phyloP scores from a whole-genome alignment of 176 grass and related monocot species.

The Oryza meyeriana region DNA sequence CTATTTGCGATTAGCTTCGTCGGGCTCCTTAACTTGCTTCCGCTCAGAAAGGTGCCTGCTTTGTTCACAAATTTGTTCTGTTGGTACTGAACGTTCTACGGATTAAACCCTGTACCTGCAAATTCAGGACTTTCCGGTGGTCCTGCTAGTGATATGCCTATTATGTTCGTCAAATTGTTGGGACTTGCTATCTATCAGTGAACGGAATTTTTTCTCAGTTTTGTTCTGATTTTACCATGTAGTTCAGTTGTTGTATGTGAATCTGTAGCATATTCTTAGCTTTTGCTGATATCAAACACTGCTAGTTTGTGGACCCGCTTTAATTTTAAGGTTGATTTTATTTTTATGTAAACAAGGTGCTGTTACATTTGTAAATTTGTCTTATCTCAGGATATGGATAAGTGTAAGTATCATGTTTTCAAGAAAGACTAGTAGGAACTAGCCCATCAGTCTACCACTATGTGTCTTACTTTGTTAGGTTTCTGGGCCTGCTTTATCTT shows the following conservation, averaged over 20 bases:
- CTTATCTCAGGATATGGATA: not conserved
- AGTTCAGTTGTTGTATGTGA: not conserved
- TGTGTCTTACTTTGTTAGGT: not conserved
- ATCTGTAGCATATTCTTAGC: not conserved
- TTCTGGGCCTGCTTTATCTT: not conserved
- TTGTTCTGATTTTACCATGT: not conserved
- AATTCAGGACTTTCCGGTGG: not conserved
- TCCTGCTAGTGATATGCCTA: too few species aligned
- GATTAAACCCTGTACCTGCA: not conserved
- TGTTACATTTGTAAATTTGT: not conserved
- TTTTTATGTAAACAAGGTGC: not conserved
- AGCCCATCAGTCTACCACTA: not conserved
- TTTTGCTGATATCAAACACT: not conserved
- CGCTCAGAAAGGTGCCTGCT: slow-evolving; percentile 67
- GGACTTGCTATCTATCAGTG: not conserved
- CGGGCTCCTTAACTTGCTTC: slow-evolving; percentile 68
- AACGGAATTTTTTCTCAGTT: not conserved
- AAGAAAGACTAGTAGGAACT: not conserved
- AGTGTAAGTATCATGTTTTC: not conserved
- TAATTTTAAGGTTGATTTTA: not conserved
- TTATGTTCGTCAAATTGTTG: not conserved
- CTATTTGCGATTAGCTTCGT: slow-evolving; percentile 62
- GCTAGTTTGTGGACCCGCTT: not conserved
- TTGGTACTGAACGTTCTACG: not conserved
- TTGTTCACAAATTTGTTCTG: not conserved